Base-by-base conservation (phyloP, 1,284 basidiomycete species). In the Cryptococcus maquisensis region DNA sequence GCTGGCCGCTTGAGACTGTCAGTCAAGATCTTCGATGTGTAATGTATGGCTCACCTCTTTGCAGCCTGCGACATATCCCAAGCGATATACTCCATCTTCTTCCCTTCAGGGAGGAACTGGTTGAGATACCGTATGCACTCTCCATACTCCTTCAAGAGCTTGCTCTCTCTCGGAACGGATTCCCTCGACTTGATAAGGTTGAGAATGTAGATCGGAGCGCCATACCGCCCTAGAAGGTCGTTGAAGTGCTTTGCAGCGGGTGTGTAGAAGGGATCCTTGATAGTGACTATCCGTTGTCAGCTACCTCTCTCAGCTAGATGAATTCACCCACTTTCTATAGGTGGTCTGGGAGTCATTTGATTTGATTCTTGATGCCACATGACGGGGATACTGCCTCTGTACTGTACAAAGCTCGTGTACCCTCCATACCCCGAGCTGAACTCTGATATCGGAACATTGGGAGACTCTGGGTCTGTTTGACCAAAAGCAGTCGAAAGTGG, bases 1-100 rank as follows among this genome's bases (percentile, higher is more conserved):
- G 89, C 32, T 88, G 90, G 64, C 93, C 93, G 77, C 90, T 93
- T 32, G 2, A 10, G n/a, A 41, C 50, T 37, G 18, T 24, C 18
- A 52, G 15, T 24, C 12, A 23, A 24, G 18, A 49, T 7, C 21
- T 45, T 24, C 37, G 47, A 26, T 28, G 15, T 15, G 9, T 26
- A 12, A 3, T 6, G 52, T 50, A 24, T 16, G 28, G 55, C 66
- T 42, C 28, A 72, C 72, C 63, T 70, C 71, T 93, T 93, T 62
- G 92, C 91, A 1, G 90, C 88, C 44, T 87, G 82, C 16, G 88
- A 87, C 89, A 98, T 97, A 73, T 98, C 96, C 90, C 93, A 98
- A 9, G 92, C 86, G 36, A 91, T 84, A 71, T 98, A 96, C 4
- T 85, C 80, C 83, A 99, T 91, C 77, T 86, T 86, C 77, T 91